Evolutionary conservation across 805 yeast species (phyloP).

Genomic region (Candida pini): DNA sequence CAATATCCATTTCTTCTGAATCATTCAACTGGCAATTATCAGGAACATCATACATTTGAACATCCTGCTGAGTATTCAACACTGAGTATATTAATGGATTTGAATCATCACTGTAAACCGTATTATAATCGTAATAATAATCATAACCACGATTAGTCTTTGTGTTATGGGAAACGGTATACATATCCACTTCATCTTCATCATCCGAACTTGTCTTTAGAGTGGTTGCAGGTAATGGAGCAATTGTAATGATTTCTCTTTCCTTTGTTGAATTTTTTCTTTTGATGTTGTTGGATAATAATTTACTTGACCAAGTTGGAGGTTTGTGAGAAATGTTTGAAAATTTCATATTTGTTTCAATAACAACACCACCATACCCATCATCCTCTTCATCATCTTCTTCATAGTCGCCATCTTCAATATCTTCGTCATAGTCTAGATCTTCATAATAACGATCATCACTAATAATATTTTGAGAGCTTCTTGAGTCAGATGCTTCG

Average conservation of each 20-base stretch:
- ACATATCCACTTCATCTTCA: constrained; percentile 52
- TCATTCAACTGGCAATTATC: constrained; percentile 35
- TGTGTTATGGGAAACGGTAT: constrained; percentile 67
- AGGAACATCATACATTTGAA: constrained; percentile 33
- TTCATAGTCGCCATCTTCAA: constrained; percentile 16
- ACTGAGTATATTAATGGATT: constrained; percentile 34
- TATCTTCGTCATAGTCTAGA: constrained; percentile 23
- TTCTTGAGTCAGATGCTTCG: constrained; percentile 22
- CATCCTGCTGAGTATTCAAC: constrained; percentile 17
- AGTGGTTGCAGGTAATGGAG: constrained; percentile 79
- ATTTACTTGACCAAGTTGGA: constrained; percentile 13
- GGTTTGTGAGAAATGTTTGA: constrained; percentile 25
- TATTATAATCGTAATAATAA: constrained; percentile 73
- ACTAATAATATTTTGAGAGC: constrained; percentile 3
- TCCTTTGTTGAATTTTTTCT: constrained; percentile 6
- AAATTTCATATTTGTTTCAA: constrained; percentile 12
- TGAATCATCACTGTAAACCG: constrained; percentile 58
- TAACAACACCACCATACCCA: constrained; percentile 23
- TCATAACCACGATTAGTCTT: constrained; percentile 70
- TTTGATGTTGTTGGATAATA: too few relatives aligned
- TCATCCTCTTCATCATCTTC: constrained; percentile 22
- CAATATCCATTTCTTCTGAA: constrained; percentile 16
- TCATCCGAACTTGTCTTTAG: constrained; percentile 68
- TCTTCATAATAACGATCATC: constrained; percentile 8
- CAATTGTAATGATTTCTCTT: constrained; percentile 49